Evolutionary conservation across 208 protist species (phyloP), one percentile per base, ranked within the genome.

Genomic region (Trichomonas vaginalis): DNA sequence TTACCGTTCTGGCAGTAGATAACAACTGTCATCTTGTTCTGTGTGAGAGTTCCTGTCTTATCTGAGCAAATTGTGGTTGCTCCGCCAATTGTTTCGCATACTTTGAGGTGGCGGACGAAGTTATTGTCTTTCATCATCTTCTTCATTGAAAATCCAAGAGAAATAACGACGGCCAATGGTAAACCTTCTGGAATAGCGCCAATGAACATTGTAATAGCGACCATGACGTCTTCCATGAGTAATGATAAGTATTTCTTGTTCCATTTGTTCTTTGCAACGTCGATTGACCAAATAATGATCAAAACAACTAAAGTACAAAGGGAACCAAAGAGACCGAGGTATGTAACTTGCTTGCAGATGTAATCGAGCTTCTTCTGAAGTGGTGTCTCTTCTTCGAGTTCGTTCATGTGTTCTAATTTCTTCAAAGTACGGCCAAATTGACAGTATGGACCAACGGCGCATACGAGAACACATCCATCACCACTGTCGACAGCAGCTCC

Each of bases 181-280:
- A 98, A 95, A 61, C 97, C 98, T 96, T 98, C 97, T n/a, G 98
- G 98, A 39, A 98, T 97, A 35, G 86, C 86, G 17, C 86, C 86
- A 51, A 92, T 92, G 45, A 92, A 92, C 27, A 92, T 92, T 35
- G 86, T 92, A 92, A 92, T 48, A 12, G 86, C 40, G 39, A 92
- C 86, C 86, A 92, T 92, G 42, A 92, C 42, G 46, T 92, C 45
- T 9, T 92, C 86, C 49, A 95, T 79, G 0, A 80, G 32, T 35
- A 32, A 27, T 17, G 51, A 45, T 12, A 95, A 39, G 40, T 46
- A 79, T 35, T 82, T 47, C 17, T 17, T 21, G 9, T 80, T 21
- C 49, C 92, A 61, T 80, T 95, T 61, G 12, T 10, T 61, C 37
- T 49, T 49, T 46, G 42, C 32, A 47, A 95, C 61, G 3, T 42